Base-by-base conservation (phyloP, 2,329 filamentous ascomycete species). In the Exophiala dermatitidis region DNA sequence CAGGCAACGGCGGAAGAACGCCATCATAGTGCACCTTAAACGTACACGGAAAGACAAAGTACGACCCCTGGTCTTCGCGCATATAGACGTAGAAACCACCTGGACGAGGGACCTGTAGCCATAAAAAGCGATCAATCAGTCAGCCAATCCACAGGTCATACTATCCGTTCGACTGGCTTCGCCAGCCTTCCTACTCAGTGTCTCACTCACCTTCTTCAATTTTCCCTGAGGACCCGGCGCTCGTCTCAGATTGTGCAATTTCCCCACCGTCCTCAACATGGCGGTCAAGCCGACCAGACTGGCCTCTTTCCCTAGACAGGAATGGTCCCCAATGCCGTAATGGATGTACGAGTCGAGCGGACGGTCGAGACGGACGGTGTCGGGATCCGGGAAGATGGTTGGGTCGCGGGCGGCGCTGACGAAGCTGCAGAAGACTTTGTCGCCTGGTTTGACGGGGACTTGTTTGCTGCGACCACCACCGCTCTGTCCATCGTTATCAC, bases 191-290 rank as follows among this genome's bases (percentile, higher is more conserved):
- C 19, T 19, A 31, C n/a, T 46, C 9, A 43, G 28, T 42, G 12
- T 5, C 12, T 7, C 10, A 30, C 57, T 48, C 44, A 61, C 59
- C 71, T 80, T 84, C 74, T 87, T 86, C 59, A 89, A 66, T 64
- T 81, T 71, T 0, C 86, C 86, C 68, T 85, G 81, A 0, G 77
- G 70, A 0, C 86, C 86, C 0, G 79, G 72, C 0, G 80, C 82
- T 31, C 82, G 74, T 4, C 81, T 72, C 7, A 90, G 66, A 50
- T 81, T 82, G 60, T 78, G 74, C 60, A 81, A 72, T 54, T 75
- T 71, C 62, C 84, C 85, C 1, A 88, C 69, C 0, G 79, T 77
- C 45, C 85, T 79, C 67, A 89, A 78, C 74, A 88, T 83, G 59
- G 84, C 79, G 0, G 80, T 79, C 53, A 90, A 70, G 0, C 81